These are phyloP conservation scores for Fennellomyces sp. DNA, from an alignment of 371 early-diverging fungal genomes.

Conservation along the genomic window DNA sequence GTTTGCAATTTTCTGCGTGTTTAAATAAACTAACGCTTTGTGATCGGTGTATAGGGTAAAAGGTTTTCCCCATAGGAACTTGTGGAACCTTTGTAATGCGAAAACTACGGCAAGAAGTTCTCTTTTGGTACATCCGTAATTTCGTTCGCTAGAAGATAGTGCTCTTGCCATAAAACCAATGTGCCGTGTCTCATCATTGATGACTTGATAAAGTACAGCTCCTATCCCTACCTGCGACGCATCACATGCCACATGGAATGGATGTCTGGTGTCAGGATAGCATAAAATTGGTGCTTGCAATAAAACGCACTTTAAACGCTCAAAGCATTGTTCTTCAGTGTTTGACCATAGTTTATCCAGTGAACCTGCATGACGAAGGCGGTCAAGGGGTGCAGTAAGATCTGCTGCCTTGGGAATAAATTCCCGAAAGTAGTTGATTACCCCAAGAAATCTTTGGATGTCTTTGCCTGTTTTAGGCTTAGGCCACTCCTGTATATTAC, in stretches of 20 bases:
- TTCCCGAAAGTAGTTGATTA: conserved; percentile 32
- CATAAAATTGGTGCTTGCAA: conserved; percentile 1
- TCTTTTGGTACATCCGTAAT: conserved; percentile 14
- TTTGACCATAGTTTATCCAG: not conserved
- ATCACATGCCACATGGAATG: conserved; percentile 42
- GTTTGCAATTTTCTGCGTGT: conserved; percentile 21
- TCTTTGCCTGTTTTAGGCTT: conserved; percentile 17
- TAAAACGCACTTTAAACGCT: conserved; percentile 6
- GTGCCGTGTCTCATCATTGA: conserved; percentile 5
- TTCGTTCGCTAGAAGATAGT: conserved; percentile 8
- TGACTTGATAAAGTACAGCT: conserved; percentile 29
- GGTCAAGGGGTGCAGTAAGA: conserved; percentile 26
- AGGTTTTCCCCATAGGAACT: conserved; percentile 27
- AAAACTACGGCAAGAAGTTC: conserved; percentile 21
- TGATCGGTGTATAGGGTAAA: conserved; percentile 31
- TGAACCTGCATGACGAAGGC: conserved; percentile 17
- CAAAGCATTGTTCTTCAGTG: conserved; percentile 10
- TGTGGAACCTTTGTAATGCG: conserved; percentile 21
- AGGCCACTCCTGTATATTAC: conserved; percentile 16
- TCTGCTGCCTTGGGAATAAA: conserved; percentile 18
- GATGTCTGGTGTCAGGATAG: conserved; percentile 25
- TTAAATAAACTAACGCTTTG: conserved; percentile 17
- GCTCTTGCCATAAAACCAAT: conserved; percentile 22
- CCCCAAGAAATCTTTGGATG: conserved; percentile 23
- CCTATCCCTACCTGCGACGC: conserved; percentile 43